Evolutionary conservation across 2,329 filamentous ascomycete genomes (phyloP), one percentile per base, ranked within the genome.

Genomic region (Dactylonectria macrodidyma): DNA sequence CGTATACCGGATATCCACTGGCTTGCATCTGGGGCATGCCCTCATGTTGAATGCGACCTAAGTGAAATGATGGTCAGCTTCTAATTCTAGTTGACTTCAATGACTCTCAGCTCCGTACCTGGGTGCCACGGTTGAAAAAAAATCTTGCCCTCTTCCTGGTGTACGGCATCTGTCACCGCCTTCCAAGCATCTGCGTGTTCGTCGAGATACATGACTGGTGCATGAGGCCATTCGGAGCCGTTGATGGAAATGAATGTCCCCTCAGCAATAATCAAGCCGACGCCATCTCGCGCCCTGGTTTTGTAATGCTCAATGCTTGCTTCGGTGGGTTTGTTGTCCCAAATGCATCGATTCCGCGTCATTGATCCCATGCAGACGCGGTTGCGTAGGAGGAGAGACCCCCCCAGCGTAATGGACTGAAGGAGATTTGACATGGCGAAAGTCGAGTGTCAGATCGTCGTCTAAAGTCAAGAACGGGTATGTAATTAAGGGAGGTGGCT

Each of bases 331-430:
- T 62, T 70, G 36, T 51, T 50, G 10, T 68, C 19, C n/a, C 58
- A 44, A 10, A 38, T 16, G 10, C 65, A 68, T 10, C 68, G 60
- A 16, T 70, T 70, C 0, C 65, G 61, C 2, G 68, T 70, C 65
- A 68, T 68, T 11, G 68, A 68, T 2, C 68, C 68, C 68, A 70
- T 70, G 26, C 48, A 50, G 2, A 70, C 44, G 7, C 65, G 65
- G 33, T 68, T 68, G 2, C 61, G 48, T 2, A 70, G 30, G 6
- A 5, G 34, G n/a, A 67, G 34, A 5, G 41, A 58, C 0, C 19
- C 64, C 0, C 47, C 59, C n/a, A 67, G n/a, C 11, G 46, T 30
- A 9, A 63, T 33, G 30, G 64, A 63, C 2, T 57, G 10, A 8
- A 68, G 64, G 8, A 68, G 66, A 30, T 46, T 65, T n/a, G 56